phyloP scores from a whole-genome alignment of 2,329 filamentous ascomycete species.

The Colletotrichum aenigma region DNA sequence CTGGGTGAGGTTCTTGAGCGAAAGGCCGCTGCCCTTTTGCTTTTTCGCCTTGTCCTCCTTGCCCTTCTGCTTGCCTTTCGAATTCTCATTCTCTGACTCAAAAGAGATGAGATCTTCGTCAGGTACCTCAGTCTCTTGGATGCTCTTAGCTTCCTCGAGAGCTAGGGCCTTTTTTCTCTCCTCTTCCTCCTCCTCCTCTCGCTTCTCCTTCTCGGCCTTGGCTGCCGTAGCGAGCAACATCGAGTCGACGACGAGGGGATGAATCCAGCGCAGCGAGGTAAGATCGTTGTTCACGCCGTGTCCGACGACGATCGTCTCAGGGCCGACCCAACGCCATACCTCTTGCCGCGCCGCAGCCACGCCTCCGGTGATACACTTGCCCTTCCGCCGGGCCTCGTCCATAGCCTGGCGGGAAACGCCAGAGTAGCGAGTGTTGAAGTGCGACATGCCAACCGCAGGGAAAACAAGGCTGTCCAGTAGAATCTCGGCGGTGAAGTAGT shows the following conservation, averaged over 20 bases:
- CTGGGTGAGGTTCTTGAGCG: slow-evolving; percentile 41
- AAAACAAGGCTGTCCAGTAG: slow-evolving; percentile 56
- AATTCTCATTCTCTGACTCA: background rate
- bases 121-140: background rate
- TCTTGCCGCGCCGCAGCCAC: slow-evolving; percentile 42
- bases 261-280: slow-evolving; percentile 50
- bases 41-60: slow-evolving; percentile 19
- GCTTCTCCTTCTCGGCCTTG: slow-evolving; percentile 12
- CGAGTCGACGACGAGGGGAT: slow-evolving; percentile 49
- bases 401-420: slow-evolving; percentile 49
- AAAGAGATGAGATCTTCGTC: slow-evolving; percentile 7
- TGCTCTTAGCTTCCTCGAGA: background rate
- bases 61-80: slow-evolving; percentile 7
- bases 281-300: slow-evolving; percentile 50
- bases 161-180: slow-evolving; percentile 1
- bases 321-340: slow-evolving; percentile 48
- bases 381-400: slow-evolving; percentile 32
- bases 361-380: slow-evolving; percentile 41
- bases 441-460: slow-evolving; percentile 47
- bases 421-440: slow-evolving; percentile 55
- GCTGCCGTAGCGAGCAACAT: slow-evolving; percentile 33
- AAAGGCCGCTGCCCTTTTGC: background rate
- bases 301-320: slow-evolving; percentile 51
- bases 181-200: slow-evolving; percentile 15
- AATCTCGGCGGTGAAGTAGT: slow-evolving; percentile 52